Base-by-base conservation (phyloP, 2,329 filamentous ascomycete species). In the Clarireedia paspali region DNA sequence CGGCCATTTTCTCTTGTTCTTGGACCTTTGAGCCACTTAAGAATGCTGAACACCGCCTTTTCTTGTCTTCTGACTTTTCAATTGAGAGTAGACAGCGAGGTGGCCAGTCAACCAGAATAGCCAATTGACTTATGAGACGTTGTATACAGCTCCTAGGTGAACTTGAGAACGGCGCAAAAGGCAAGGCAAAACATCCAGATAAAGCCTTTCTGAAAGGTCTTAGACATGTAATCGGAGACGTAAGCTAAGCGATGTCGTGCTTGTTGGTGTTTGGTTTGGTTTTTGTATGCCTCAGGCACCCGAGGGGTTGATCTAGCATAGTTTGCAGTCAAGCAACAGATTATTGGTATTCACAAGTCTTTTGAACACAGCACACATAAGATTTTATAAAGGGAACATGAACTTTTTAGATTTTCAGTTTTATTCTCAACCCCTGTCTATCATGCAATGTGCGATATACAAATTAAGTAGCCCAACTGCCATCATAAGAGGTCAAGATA, bases 1-100 rank as follows among this genome's bases (percentile, higher is more conserved):
- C 67, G 46, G 63, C 67, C 67, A 69, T 69, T 38, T 62, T 53
- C 40, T 50, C 42, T 20, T 40, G 26, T 14, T 42, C 9, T 34
- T 42, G n/a, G 39, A 23, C 42, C 20, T 26, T 26, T 26, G 5
- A 20, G 23, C 42, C 6, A 9, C 6, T 24, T 3, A 23, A 46
- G 6, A 26, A 24, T 24, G 23, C 24, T 46, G 9, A 46, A 20
- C 10, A 23, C 42, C 42, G 42, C 23, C 42, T 46, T 46, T 46
- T 46, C 10, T 12, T 34, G 30, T 46, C 42, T 5, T 46, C 42
- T 5, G 9, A 14, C 20, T n/a, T 42, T 42, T 42, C 15, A 42
- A 42, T n/a, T 42, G 39, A 42, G 7, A 34, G 30, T 12, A 34
- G 30, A 34, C 30, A 34, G 30, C 30, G 30, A 12, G 30, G 30